Evolutionary conservation across 2,329 filamentous ascomycete genomes (phyloP).

Genomic region (Leptographium lundbergii): DNA sequence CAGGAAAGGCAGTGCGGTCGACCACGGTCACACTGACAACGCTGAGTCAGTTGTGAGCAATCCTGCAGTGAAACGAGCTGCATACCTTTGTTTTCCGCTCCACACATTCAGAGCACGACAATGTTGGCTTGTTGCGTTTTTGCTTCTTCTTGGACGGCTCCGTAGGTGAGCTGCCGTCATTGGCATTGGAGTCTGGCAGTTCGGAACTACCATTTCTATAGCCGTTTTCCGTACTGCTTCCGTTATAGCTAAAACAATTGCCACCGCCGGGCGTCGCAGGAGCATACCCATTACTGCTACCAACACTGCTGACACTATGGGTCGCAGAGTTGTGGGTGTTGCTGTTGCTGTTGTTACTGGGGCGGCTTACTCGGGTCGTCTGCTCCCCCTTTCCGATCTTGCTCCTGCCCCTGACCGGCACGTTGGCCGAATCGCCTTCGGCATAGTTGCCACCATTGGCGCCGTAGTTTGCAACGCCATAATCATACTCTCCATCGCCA

Average conservation of each 20-base stretch:
- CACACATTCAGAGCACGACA: slow-evolving; percentile 70
- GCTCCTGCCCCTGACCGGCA: slow-evolving; percentile 5
- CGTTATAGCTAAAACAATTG: not conserved
- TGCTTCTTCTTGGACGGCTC: slow-evolving; percentile 55
- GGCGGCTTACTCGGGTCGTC: slow-evolving; percentile 8
- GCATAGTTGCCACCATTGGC: slow-evolving; percentile 5
- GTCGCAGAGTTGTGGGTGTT: slow-evolving; percentile 1
- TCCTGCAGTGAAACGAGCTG: slow-evolving; percentile 3
- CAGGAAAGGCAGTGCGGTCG: slow-evolving; percentile 56
- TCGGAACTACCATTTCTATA: not conserved
- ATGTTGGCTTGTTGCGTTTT: slow-evolving; percentile 72
- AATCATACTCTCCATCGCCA: slow-evolving; percentile 10
- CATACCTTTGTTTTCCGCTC: slow-evolving; percentile 69
- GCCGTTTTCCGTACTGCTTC: not conserved
- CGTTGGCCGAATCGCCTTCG: not conserved
- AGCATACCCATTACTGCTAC: slow-evolving; percentile 8
- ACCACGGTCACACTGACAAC: slow-evolving; percentile 55
- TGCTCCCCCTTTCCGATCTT: slow-evolving; percentile 7
- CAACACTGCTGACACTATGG: slow-evolving; percentile 9
- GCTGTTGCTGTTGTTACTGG: slow-evolving; percentile 6
- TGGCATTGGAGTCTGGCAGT: not conserved
- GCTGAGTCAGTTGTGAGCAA: not conserved
- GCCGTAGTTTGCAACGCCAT: slow-evolving; percentile 3
- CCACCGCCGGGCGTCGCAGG: slow-evolving; percentile 7
- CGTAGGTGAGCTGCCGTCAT: slow-evolving; percentile 13